phyloP scores from a whole-genome alignment of 78 protist genomes.

The Bigelowiella natans region DNA sequence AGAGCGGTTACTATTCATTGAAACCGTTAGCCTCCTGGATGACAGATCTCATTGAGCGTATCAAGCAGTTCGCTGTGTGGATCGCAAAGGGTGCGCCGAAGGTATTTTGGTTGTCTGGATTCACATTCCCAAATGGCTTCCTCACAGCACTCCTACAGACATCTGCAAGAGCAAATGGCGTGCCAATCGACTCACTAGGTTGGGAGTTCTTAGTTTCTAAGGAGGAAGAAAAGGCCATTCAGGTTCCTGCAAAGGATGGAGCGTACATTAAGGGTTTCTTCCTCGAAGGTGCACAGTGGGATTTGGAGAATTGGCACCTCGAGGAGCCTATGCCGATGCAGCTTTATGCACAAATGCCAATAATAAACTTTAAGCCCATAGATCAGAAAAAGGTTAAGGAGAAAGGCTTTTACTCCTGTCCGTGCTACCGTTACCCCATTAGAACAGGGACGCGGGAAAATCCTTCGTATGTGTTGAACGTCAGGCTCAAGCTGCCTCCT shows the following conservation, averaged over 20 bases:
- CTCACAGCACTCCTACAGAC: constrained; percentile 71
- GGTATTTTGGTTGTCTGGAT: constrained; percentile 71
- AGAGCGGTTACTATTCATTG: constrained; percentile 51
- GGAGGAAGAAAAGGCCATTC: constrained; percentile 9
- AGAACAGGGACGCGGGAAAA: constrained; percentile 61
- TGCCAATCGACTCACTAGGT: constrained; percentile 53
- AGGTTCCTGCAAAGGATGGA: constrained; percentile 47
- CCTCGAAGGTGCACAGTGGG: constrained; percentile 78
- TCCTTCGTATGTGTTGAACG: constrained; percentile 51
- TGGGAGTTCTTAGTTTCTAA: constrained; percentile 58
- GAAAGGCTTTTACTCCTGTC: constrained; percentile 53
- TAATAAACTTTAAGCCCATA: constrained; percentile 63
- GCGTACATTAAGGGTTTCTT: constrained; percentile 59
- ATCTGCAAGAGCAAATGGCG: constrained; percentile 37
- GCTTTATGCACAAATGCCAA: constrained; percentile 56
- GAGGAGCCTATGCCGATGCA: constrained; percentile 71
- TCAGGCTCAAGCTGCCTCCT: constrained; percentile 41
- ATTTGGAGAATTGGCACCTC: constrained; percentile 22
- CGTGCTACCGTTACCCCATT: constrained; percentile 60
- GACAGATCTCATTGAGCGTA: constrained; percentile 51
- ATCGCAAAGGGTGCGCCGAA: constrained; percentile 36
- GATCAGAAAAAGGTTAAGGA: constrained; percentile 35
- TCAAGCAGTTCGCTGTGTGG: constrained; percentile 52
- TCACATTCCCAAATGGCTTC: constrained; percentile 83
- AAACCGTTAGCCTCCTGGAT: constrained; percentile 71